Base-by-base conservation (phyloP, 83 land plant genomes). In the Larix sibirica region DNA sequence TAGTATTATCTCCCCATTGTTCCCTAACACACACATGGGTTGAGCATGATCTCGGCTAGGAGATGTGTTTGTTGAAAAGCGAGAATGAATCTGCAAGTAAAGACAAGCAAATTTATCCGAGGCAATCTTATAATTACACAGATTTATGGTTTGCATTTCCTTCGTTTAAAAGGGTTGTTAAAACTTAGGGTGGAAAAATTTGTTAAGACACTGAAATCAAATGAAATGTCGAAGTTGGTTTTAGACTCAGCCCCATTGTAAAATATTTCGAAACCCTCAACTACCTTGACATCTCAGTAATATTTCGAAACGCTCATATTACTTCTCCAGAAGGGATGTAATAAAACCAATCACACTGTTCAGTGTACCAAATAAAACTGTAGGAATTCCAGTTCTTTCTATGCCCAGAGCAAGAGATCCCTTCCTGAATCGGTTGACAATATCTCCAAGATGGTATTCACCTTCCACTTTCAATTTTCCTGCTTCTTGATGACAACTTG, bases 1-100 rank as follows among this genome's bases (percentile, higher is more conserved):
- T n/a, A n/a, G n/a, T n/a, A n/a, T n/a, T n/a, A n/a, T n/a, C n/a
- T n/a, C n/a, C n/a, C n/a, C n/a, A n/a, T n/a, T n/a, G n/a, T n/a
- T n/a, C n/a, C n/a, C n/a, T n/a, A n/a, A n/a, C n/a, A n/a, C n/a
- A n/a, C n/a, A n/a, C n/a, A n/a, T n/a, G n/a, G n/a, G 99, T 77
- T 98, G 99, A 47, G 99, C 99, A 74, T 99, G 97, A 85, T 98
- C 99, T 99, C 99, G 96, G 87, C 99, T 98, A 21, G 99, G 99
- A 73, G 96, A 98, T 4, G 99, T 98, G 84, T 98, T 98, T 71
- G 99, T 98, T 3, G 99, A 98, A 81, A 98, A 98, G 28, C 99
- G 89, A 9, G 99, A 98, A 71, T 98, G 99, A 36, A 98, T 85
- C 98, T 96, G 87, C 68, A 90, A 13, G 24, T 40, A 21, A 44